Conservation (phyloP, 2,329 filamentous ascomycete species). For the Camillea tinctor region DNA sequence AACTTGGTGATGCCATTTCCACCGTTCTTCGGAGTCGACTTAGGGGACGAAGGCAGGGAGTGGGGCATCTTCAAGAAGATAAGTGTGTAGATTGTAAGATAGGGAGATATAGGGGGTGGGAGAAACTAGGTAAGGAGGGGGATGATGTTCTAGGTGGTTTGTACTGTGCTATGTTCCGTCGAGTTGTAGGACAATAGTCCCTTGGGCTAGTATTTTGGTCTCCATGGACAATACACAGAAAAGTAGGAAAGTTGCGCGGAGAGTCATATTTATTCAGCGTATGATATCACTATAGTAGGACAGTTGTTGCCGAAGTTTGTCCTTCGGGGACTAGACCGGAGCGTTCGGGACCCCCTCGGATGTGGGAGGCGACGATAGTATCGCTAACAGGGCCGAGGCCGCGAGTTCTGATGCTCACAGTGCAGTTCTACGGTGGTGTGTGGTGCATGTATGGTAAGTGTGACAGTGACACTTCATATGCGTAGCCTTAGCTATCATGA, state of each 20-base stretch:
- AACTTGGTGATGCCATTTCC: constrained; percentile 71
- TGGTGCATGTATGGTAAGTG: constrained; percentile 19
- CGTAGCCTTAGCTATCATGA: constrained; percentile 9
- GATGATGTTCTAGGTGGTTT: neutral
- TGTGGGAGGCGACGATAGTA: constrained; percentile 11
- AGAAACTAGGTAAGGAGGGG: neutral
- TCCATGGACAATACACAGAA: constrained; percentile 29
- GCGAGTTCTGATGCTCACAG: constrained; percentile 9
- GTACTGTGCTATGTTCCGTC: constrained; percentile 28
- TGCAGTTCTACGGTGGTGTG: constrained; percentile 2
- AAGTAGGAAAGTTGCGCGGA: constrained; percentile 19
- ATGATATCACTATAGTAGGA: constrained; percentile 22
- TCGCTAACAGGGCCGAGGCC: constrained; percentile 17
- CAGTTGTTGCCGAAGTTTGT: constrained; percentile 13
- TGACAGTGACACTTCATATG: constrained; percentile 19
- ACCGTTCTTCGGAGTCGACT: constrained; percentile 49
- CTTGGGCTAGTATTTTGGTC: constrained; percentile 28
- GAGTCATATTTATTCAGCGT: constrained; percentile 27
- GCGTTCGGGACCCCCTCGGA: constrained; percentile 1
- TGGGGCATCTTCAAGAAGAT: constrained; percentile 29
- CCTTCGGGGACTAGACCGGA: constrained; percentile 13
- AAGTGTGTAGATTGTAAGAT: constrained; percentile 6
- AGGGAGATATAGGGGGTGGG: constrained; percentile 1
- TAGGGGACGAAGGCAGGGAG: constrained; percentile 36
- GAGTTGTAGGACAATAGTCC: constrained; percentile 30